Base-by-base conservation (phyloP, 805 yeast genomes). In the Pichia cabralensis region DNA sequence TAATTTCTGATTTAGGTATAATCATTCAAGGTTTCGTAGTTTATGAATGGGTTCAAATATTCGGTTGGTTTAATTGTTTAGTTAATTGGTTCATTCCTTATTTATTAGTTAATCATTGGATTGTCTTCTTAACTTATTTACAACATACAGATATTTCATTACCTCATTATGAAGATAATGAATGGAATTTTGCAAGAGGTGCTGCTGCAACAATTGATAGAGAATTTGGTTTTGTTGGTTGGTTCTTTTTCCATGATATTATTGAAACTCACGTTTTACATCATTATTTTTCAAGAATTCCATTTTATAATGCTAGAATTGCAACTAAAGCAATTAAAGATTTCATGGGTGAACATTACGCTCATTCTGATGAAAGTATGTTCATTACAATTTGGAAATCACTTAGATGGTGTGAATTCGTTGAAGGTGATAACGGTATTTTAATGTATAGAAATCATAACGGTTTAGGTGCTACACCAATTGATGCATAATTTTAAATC, bases 151-250 rank as follows among this genome's bases (percentile, higher is more conserved):
- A 72, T 51, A 68, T 75, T 31, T 53, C 66, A 2, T 60, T 72
- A 65, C 77, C 80, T 26, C 80, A 74, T 50, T 74, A 74, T 53
- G 68, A 64, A 30, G 67, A 64, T 34, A 48, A 53, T 13, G 68
- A 71, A 55, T 74, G 80, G 80, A 73, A 67, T 38, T 74, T 74
- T 45, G 79, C 79, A 38, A 62, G 74, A 49, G 80, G 80, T 53
- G 78, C 80, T 8, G 79, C 79, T 42, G 71, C 78, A 29, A 74
- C 80, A 24, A 70, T 74, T 42, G 80, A 74, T 52, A 63, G 80
- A 55, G 64, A 74, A 43, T 73, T 65, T 50, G 79, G 79, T 9
- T 71, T 74, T 40, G 53, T 74, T 35, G 80, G 79, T 38, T 68
- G 60, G 48, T 67, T 64, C 45, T 64, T 70, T 39, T 69, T 71